Evolutionary conservation across 2,329 filamentous ascomycete species (phyloP).

Genomic region (Xylariales sp.): DNA sequence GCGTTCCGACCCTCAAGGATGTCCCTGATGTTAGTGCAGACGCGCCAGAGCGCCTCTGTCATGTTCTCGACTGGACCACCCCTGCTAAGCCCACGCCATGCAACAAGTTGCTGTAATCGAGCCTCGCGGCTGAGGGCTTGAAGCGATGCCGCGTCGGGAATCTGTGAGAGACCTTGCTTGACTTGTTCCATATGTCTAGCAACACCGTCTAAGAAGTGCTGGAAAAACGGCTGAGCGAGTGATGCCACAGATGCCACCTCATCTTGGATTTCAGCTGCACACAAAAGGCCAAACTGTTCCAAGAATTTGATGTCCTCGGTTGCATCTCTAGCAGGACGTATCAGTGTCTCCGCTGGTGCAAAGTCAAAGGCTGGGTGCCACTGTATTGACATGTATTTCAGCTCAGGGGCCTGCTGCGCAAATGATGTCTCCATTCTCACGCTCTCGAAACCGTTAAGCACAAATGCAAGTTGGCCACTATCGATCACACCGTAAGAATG

Average conservation of each 20-base stretch:
- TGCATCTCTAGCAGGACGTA: not conserved
- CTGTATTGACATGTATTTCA: not conserved
- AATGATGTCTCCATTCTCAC: not conserved
- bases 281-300: conserved; percentile 3
- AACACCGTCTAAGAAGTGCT: not conserved
- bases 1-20: not conserved
- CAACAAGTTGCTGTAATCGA: not conserved
- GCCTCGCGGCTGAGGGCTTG: conserved; percentile 3
- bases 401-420: not conserved
- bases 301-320: conserved; percentile 1
- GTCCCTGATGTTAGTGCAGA: not conserved
- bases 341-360: not conserved
- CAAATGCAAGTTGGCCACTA: not conserved
- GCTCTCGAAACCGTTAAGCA: conserved; percentile 3
- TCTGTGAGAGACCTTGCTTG: not conserved
- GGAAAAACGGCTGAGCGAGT: conserved; percentile 4
- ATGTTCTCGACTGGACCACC: conserved; percentile 1
- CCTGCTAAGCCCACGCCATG: not conserved
- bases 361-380: conserved; percentile 5
- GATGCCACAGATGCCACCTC: conserved; percentile 2
- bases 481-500: not conserved
- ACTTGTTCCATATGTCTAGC: conserved; percentile 6
- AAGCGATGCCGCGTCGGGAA: not conserved
- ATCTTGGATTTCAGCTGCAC: conserved; percentile 3
- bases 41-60: conserved; percentile 3